Evolutionary conservation across 495 filamentous ascomycete genomes (phyloP).

Genomic region (Hypoxylon trugodes): DNA sequence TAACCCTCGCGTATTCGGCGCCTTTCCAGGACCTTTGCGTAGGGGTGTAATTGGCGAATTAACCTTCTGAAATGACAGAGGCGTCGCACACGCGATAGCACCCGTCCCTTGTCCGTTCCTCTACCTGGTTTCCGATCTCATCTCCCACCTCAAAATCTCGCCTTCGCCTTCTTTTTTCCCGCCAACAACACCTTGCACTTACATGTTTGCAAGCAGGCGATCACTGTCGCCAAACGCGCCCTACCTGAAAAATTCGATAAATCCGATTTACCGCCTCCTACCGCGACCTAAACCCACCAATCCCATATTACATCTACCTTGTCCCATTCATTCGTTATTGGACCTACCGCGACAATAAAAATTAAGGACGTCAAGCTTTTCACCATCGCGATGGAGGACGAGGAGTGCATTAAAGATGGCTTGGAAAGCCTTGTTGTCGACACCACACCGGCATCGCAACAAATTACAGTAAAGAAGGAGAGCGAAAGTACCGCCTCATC

Average conservation of each 20-base stretch:
- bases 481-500: constrained; percentile 45
- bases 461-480: constrained; percentile 49
- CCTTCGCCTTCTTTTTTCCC: background rate
- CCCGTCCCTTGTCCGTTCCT: constrained; percentile 11
- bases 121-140: constrained; percentile 9
- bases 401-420: constrained; percentile 46
- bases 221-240: constrained; percentile 20
- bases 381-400: constrained; percentile 54
- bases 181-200: constrained; percentile 6
- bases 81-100: constrained; percentile 38
- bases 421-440: constrained; percentile 44
- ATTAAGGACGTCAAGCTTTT: background rate
- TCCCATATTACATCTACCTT: constrained; percentile 14
- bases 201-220: constrained; percentile 23
- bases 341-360: constrained; percentile 9
- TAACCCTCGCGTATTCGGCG: constrained; percentile 15
- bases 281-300: constrained; percentile 12
- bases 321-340: background rate
- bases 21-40: constrained; percentile 3
- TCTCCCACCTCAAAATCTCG: background rate
- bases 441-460: constrained; percentile 42
- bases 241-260: background rate
- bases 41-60: constrained; percentile 39
- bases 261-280: constrained; percentile 11
- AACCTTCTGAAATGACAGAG: constrained; percentile 41